Base-by-base conservation (phyloP, 352 stramenopile genomes). In the Pythium utonaiense region DNA sequence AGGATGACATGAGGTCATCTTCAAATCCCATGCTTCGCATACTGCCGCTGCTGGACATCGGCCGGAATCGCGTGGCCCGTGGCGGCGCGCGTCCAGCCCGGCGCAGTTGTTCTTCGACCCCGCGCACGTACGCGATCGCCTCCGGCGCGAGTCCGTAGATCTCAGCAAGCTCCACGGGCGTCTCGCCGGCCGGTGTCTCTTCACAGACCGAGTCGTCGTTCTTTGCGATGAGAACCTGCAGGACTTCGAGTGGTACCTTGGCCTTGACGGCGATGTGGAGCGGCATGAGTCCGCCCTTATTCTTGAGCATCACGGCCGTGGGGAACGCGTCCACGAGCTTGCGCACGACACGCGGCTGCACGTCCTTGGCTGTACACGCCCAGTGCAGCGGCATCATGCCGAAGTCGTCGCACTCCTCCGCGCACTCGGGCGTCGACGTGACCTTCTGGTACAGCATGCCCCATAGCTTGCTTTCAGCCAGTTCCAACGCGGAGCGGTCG, bases 331-430 rank as follows among this genome's bases (percentile, higher is more conserved):
- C 80, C 24, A 88, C 67, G 8, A 94, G 66, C 47, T 86, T 81
- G 42, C 85, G 77, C 27, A 93, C 70, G 24, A 86, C 74, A 17
- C 75, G 80, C 56, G 84, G 63, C 36, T 83, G 76, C 42, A 91
- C 83, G 57, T 82, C 70, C 31, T 71, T 77, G 49, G 88, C 85
- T 0, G 83, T 93, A 69, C 85, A 94, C 40, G 81, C 76, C 85
- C 85, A 94, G 69, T 94, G 85, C 52, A 94, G 70, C 52, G 83
- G 78, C 69, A 88, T 84, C 85, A 94, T 94, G 61, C 83, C 85
- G 57, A 91, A 93, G 72, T 94, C 85, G 69, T 94, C 84, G 60
- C 80, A 76, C 56, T 91, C 80, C 45, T 90, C 74, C 22, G 84
- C 84, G 68, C 70, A 72, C 62, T 78, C 69, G 6, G 79, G 66